Base-by-base conservation (phyloP, 1,284 basidiomycete genomes). In the Ustanciosporium gigantosporum region DNA sequence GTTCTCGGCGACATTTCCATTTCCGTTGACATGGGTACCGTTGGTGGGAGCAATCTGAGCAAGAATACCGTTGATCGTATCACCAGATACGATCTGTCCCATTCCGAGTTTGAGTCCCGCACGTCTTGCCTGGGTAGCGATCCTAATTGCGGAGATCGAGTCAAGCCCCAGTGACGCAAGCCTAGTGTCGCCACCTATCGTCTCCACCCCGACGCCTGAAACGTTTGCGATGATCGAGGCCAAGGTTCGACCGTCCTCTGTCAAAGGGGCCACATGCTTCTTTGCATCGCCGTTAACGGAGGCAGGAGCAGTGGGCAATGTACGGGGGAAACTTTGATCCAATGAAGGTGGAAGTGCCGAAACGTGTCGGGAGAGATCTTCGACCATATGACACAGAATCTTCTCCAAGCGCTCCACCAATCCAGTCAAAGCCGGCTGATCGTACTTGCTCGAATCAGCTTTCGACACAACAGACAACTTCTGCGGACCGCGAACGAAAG, bases 91-190 rank as follows among this genome's bases (percentile, higher is more conserved):
- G 27, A 74, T 67, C 36, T 74, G 65, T 5, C 48, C 49, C 36
- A 73, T 57, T 0, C 60, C 51, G 32, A 74, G 34, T 5, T 42
- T 31, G 16, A 70, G 29, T 21, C 68, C 62, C 2, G 48, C 41
- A 17, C 45, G 52, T 15, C 71, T 60, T 3, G 66, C 64, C 36
- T 51, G 61, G 5, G 66, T 58, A 4, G 68, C 69, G 25, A 76
- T 59, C 21, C 64, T 60, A 34, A 76, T 73, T 2, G 73, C 62
- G 21, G 67, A 66, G 36, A 76, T 73, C 14, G 74, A 76, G 41
- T 76, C 74, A 22, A 76, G 52, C 13, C 74, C 73, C 2, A 76
- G 50, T n/a, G 45, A 31, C 3, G 59, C 46, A 20, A 76, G 43
- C 5, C 60, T 53, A 5, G 66, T 69, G 20, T 44, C 16, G 16